A percentile compares a stretch with the other conserved stretches of the same genome.
These are phyloP conservation scores for Daldinia childiae DNA, from an alignment of 495 filamentous ascomycete species.

Conservation along the genomic window DNA sequence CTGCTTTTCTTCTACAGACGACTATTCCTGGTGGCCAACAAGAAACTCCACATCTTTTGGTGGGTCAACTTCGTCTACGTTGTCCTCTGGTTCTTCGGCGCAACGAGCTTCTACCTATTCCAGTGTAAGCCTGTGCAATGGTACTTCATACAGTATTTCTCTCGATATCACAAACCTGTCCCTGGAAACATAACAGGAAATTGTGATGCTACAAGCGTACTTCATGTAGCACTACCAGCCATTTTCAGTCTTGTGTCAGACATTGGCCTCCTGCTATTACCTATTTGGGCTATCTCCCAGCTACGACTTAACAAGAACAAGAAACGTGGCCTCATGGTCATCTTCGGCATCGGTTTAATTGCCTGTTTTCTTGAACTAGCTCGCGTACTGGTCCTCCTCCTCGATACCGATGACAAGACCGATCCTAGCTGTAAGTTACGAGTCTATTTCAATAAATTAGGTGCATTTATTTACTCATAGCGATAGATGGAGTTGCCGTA, in stretches of 20 bases:
- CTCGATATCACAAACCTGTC: constrained; percentile 23
- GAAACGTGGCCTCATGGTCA: constrained; percentile 46
- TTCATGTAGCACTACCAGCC: constrained; percentile 39
- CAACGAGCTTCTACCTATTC: constrained; percentile 46
- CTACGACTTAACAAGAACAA: constrained; percentile 40
- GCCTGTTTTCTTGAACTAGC: constrained; percentile 42
- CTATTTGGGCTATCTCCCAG: constrained; percentile 44
- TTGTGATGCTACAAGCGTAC: constrained; percentile 43
- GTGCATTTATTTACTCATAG: not conserved
- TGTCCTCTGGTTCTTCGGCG: constrained; percentile 46
- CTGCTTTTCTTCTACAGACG: constrained; percentile 48
- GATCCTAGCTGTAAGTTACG: constrained; percentile 47
- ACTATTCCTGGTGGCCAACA: constrained; percentile 43
- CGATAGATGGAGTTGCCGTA: constrained; percentile 38
- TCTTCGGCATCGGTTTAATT: constrained; percentile 45
- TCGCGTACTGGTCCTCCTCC: constrained; percentile 34
- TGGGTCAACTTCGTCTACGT: constrained; percentile 48
- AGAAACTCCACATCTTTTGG: constrained; percentile 45
- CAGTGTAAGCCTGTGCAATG: constrained; percentile 46
- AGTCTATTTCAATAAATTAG: not conserved
- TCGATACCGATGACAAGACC: constrained; percentile 44
- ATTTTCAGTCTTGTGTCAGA: constrained; percentile 40
- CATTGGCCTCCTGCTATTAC: constrained; percentile 39
- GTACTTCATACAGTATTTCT: constrained; percentile 46
- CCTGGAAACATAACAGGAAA: constrained; percentile 37